Evolutionary conservation across 495 filamentous ascomycete genomes (phyloP).

Genomic region (Annulohypoxylon bovei): DNA sequence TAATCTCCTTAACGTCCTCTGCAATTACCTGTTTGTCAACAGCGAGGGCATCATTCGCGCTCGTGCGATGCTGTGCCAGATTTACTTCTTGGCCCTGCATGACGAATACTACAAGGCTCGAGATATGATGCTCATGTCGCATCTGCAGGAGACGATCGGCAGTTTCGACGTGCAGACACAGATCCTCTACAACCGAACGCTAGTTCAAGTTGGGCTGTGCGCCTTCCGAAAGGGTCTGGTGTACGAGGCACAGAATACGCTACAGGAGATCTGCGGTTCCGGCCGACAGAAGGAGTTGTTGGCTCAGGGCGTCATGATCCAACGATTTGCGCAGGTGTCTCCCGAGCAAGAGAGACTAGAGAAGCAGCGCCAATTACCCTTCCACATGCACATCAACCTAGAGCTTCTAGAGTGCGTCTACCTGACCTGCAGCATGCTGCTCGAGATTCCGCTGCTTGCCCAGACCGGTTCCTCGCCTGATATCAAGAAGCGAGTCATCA

Average conservation of each 20-base stretch:
- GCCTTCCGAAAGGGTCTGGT: slow-evolving; percentile 97
- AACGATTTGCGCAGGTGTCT: slow-evolving; percentile 91
- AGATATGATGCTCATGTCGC: slow-evolving; percentile 99
- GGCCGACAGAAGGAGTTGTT: slow-evolving; percentile 97
- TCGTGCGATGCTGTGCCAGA: slow-evolving; percentile 96
- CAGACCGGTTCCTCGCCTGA: slow-evolving; percentile 96
- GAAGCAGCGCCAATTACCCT: slow-evolving; percentile 93
- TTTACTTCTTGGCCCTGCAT: slow-evolving; percentile 97
- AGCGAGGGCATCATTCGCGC: slow-evolving; percentile 96
- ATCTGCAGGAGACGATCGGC: slow-evolving; percentile 93
- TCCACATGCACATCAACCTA: slow-evolving; percentile 99
- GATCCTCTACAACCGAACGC: slow-evolving; percentile 97
- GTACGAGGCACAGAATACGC: slow-evolving; percentile 95
- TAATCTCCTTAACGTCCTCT: slow-evolving; percentile 83
- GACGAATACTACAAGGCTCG: slow-evolving; percentile 97
- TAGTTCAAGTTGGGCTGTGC: slow-evolving; percentile 97
- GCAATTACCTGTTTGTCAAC: slow-evolving; percentile 92
- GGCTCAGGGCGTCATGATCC: slow-evolving; percentile 97
- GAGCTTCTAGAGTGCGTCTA: slow-evolving; percentile 98
- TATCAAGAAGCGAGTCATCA: slow-evolving; percentile 97
- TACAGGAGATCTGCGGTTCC: slow-evolving; percentile 97
- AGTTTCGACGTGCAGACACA: slow-evolving; percentile 96
- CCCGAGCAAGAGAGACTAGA: slow-evolving; percentile 98
- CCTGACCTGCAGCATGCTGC: slow-evolving; percentile 97
- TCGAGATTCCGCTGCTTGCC: slow-evolving; percentile 96